phyloP scores from a whole-genome alignment of 768 basidiomycete species.

The Agaricus blazei region DNA sequence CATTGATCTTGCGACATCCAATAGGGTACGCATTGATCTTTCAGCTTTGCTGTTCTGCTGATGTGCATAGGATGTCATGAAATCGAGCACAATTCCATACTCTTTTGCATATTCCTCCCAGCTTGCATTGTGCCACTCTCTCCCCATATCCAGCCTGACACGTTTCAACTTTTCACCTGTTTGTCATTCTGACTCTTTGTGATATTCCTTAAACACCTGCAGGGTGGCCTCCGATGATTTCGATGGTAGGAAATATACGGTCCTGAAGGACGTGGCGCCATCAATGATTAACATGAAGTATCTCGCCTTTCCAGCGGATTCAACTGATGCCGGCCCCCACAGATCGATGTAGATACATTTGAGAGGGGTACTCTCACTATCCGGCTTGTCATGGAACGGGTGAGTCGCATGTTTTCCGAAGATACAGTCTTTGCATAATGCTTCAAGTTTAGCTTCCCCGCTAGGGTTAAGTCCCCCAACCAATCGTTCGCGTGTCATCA shows the following conservation, averaged over 20 bases:
- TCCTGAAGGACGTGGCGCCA: slow-evolving; percentile 12
- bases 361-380: slow-evolving; percentile 12
- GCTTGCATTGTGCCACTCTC: neutral
- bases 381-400: slow-evolving; percentile 19
- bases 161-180: slow-evolving; percentile 9
- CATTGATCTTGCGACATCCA: slow-evolving; percentile 18
- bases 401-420: slow-evolving; percentile 16
- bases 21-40: slow-evolving; percentile 19
- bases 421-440: slow-evolving; percentile 21
- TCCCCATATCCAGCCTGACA: slow-evolving; percentile 13
- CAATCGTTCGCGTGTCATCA: too few species aligned
- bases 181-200: slow-evolving; percentile 14
- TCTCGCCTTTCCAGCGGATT: slow-evolving; percentile 11
- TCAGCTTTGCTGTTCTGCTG: slow-evolving; percentile 27
- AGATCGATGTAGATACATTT: slow-evolving; percentile 19
- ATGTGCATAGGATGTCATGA: slow-evolving; percentile 22
- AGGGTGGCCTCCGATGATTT: slow-evolving; percentile 17
- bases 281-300: slow-evolving; percentile 24
- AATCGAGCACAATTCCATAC: slow-evolving; percentile 11
- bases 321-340: slow-evolving; percentile 17
- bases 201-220: slow-evolving; percentile 12
- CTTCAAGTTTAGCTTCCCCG: too few species aligned
- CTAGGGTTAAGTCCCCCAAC: too few species aligned
- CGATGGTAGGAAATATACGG: slow-evolving; percentile 16
- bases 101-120: neutral